Conservation (phyloP, 352 stramenopile species). For the Phytophthora pinifolia region DNA sequence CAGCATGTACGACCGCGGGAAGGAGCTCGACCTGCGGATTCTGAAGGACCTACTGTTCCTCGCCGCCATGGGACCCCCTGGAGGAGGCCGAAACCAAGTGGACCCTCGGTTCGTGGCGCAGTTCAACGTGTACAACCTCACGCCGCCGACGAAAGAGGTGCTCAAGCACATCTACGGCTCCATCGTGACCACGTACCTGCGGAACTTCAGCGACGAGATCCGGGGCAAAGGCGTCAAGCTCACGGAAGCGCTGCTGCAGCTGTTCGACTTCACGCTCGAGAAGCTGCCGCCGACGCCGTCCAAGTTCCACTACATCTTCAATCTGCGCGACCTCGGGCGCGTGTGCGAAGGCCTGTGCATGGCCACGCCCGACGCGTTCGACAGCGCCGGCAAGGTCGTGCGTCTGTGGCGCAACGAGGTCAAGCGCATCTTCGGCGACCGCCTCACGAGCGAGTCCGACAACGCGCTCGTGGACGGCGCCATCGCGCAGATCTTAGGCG, state of each 20-base stretch:
- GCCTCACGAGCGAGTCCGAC: slow-evolving; percentile 89
- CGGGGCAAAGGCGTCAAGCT: slow-evolving; percentile 78
- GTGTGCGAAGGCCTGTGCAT: slow-evolving; percentile 96
- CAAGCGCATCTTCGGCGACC: slow-evolving; percentile 92
- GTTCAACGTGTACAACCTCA: slow-evolving; percentile 97
- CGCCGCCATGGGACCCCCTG: slow-evolving; percentile 94
- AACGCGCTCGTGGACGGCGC: slow-evolving; percentile 78
- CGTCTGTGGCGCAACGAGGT: slow-evolving; percentile 94
- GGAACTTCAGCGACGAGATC: slow-evolving; percentile 89
- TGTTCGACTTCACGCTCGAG: slow-evolving; percentile 92
- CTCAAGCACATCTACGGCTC: slow-evolving; percentile 93
- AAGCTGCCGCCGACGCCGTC: slow-evolving; percentile 92
- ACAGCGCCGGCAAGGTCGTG: slow-evolving; percentile 65
- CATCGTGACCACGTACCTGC: slow-evolving; percentile 90
- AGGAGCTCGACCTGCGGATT: slow-evolving; percentile 93
- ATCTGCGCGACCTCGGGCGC: slow-evolving; percentile 92
- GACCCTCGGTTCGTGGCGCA: slow-evolving; percentile 94
- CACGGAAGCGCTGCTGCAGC: slow-evolving; percentile 81
- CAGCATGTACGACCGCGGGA: slow-evolving; percentile 93
- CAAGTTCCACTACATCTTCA: slow-evolving; percentile 98
- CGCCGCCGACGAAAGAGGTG: slow-evolving; percentile 88
- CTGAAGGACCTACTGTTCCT: slow-evolving; percentile 95
- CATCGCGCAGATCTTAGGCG: slow-evolving; percentile 74
- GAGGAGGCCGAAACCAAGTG: slow-evolving; percentile 93
- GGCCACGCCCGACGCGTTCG: slow-evolving; percentile 90